Conservation (phyloP, 306 rosid genomes). For the Sophora flavescens region DNA sequence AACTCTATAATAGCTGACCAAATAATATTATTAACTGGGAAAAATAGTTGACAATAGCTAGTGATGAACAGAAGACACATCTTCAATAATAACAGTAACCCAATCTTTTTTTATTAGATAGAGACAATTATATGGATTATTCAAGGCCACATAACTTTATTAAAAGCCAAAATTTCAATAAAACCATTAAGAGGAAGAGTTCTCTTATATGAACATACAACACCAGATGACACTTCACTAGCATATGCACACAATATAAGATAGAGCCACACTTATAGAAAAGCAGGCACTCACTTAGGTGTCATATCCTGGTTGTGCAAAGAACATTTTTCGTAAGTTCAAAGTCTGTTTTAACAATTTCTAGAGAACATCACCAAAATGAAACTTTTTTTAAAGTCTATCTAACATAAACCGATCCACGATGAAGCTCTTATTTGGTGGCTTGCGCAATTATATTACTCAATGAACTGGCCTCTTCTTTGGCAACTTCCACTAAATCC, state of each 20-base stretch:
- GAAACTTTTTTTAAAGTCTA: background rate
- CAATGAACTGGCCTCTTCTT: conserved; percentile 80
- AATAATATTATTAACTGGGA: background rate
- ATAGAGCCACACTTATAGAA: no score
- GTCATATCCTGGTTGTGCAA: no score
- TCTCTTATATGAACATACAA: no score
- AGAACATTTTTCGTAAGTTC: no score
- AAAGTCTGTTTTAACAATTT: background rate
- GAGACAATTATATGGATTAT: no score
- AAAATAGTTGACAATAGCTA: background rate
- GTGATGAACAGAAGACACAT: background rate
- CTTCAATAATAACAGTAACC: background rate
- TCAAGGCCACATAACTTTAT: no score
- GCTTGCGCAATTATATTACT: conserved; percentile 83
- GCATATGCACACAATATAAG: no score
- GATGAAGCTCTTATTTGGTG: conserved; percentile 48
- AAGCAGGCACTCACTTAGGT: no score
- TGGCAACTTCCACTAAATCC: conserved; percentile 86
- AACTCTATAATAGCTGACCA: background rate
- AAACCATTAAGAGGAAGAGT: no score
- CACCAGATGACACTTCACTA: no score
- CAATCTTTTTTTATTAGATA: background rate
- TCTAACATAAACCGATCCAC: conserved; percentile 17
- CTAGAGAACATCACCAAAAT: background rate
- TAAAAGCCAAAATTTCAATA: no score